Evolutionary conservation across 1,284 basidiomycete species (phyloP), one percentile per base, ranked within the genome.

Genomic region (Caloboletus inedulis): DNA sequence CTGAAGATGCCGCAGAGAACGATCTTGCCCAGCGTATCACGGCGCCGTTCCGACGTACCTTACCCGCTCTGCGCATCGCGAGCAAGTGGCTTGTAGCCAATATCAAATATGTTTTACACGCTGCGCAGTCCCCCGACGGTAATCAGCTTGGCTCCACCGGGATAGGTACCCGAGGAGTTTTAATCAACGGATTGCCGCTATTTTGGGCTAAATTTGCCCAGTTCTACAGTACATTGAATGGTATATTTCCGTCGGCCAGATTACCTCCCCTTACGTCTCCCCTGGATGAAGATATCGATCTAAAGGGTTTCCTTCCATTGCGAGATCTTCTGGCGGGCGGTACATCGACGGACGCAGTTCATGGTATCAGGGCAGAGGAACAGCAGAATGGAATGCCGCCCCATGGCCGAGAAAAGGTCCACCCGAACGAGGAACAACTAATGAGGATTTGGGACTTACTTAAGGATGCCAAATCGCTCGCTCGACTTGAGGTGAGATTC

Each of bases 361-460:
- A 47, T 54, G 58, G 47, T 52, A 54, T 37, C 42, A 64, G 59
- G n/a, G 59, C 50, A 34, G 60, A 51, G 43, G 54, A 44, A 18
- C 57, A 52, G 9, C 56, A 48, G 36, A 64, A 58, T 54, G 62
- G 57, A 50, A 43, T 35, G 18, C 34, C 36, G 23, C 34, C 46
- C 12, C 44, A 53, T 37, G 53, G 53, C 44, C 67, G 72, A 45
- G 80, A 82, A 51, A 80, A 83, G 51, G 85, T 88, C 8, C 95
- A 97, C 73, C 95, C 95, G 3, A 98, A 97, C 61, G 94, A 93
- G 60, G 93, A 95, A 74, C 91, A 95, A 63, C 74, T 98, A 44
- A 96, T 97, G 92, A 81, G 96, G 53, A 90, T 98, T 49, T 78
- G 82, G 30, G 95, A 98, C 69, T 73, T 98, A 43, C 75, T 95